phyloP scores from a whole-genome alignment of 768 basidiomycete species.

The Auriscalpium orientale region DNA sequence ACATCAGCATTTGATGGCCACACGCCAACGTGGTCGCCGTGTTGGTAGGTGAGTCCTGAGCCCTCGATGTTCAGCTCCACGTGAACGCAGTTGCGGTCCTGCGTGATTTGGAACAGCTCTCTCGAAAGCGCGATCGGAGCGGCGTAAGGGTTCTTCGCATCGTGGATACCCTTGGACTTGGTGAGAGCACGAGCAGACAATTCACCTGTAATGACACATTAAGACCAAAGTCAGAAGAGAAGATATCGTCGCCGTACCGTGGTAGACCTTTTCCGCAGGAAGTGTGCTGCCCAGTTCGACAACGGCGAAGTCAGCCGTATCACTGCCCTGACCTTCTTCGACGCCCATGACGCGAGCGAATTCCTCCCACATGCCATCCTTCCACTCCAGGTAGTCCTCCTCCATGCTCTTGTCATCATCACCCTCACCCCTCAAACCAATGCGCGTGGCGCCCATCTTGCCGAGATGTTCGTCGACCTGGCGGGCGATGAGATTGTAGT shows the following conservation, averaged over 20 bases:
- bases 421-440: constrained; percentile 89
- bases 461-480: constrained; percentile 67
- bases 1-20: constrained; percentile 94
- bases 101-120: constrained; percentile 74
- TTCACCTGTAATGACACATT: constrained; percentile 53
- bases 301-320: constrained; percentile 89
- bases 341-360: constrained; percentile 79
- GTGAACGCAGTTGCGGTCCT: constrained; percentile 88
- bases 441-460: constrained; percentile 75
- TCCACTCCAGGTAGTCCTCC: constrained; percentile 99
- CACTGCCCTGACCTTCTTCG: constrained; percentile 94
- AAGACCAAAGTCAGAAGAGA: background rate
- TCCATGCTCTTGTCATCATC: constrained; percentile 99
- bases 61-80: constrained; percentile 91
- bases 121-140: constrained; percentile 70
- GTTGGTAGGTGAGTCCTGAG: constrained; percentile 96
- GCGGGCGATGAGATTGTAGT: constrained; percentile 87
- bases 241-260: constrained; percentile 44
- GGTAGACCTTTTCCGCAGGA: constrained; percentile 78
- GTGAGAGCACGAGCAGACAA: constrained; percentile 91
- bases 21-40: constrained; percentile 95
- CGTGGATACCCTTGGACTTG: constrained; percentile 91
- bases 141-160: constrained; percentile 94
- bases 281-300: constrained; percentile 64
- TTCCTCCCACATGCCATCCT: constrained; percentile 93